Evolutionary conservation across 257 asterid species (phyloP), one percentile per base, ranked within the genome.

Genomic region (Solanum virginianum): DNA sequence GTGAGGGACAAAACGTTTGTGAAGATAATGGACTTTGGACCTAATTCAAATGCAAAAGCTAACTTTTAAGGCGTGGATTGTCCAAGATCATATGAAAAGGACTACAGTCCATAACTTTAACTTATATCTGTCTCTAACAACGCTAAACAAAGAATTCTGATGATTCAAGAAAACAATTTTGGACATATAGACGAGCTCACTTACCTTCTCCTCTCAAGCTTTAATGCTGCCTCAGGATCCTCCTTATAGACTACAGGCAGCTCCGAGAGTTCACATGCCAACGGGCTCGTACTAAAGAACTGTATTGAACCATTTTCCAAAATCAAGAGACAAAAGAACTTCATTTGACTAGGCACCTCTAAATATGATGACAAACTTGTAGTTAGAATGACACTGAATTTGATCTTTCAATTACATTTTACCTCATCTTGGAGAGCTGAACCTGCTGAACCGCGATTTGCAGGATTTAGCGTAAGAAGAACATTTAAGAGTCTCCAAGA

Each of bases 401-500:
- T 49, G 14, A 53, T 26, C 29, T 5, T 6, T 26, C 65, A 77
- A 2, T 7, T 22, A 20, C 22, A 20, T 85, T 85, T 86, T 70
- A 92, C 98, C 93, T 91, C 91, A 60, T 88, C 62, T 43, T 85
- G 88, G 51, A 93, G 94, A 85, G 97, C 95, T 14, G 91, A 91
- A 54, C 82, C 70, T n/a, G 98, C 93, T 41, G 88, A 86, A 22
- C 97, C 93, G 14, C 98, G 97, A 41, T 71, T 83, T 32, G 83
- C 84, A 13, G 97, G 97, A 71, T 93, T 94, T 4, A 95, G 91
- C 6, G 97, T 92, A 49, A 93, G 95, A 62, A 95, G 91, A 88
- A 63, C 72, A 84, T 36, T 87, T 66, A 95, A 47, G 82, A 95
- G 94, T 49, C 92, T 83, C 20, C 89, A 45, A 63, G 94, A 88